These are phyloP conservation scores for Neurospora tetraspora DNA, from an alignment of 495 filamentous ascomycete species.

Conservation along the genomic window DNA sequence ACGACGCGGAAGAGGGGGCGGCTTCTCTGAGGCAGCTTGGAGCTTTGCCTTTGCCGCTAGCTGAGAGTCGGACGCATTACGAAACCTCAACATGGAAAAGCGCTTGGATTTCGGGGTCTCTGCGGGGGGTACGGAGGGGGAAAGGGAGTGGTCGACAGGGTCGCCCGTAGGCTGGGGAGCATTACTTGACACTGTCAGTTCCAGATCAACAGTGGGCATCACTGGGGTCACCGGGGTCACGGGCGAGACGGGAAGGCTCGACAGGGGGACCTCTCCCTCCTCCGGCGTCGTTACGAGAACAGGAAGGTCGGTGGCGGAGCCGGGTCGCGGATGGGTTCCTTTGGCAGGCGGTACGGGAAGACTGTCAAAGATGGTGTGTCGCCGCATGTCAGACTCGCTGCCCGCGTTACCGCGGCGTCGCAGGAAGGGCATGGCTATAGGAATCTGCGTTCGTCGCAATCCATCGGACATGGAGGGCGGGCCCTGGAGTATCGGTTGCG, in stretches of 20 bases:
- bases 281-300: conserved; percentile 13
- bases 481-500: not conserved
- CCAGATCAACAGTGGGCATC: not conserved
- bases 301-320: conserved; percentile 15
- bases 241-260: conserved; percentile 9
- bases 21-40: conserved; percentile 46
- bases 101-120: conserved; percentile 50
- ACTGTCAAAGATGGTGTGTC: conserved; percentile 30
- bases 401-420: conserved; percentile 40
- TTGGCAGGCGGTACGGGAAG: conserved; percentile 18
- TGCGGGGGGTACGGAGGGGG: conserved; percentile 30
- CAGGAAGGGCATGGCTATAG: conserved; percentile 39
- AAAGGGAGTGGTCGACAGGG: conserved; percentile 21
- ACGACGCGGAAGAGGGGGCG: conserved; percentile 68
- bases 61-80: conserved; percentile 91
- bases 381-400: conserved; percentile 41
- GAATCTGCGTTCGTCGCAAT: conserved; percentile 29
- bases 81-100: conserved; percentile 83
- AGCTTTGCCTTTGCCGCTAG: conserved; percentile 69
- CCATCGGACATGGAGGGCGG: conserved; percentile 17
- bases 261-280: conserved; percentile 5
- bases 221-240: not conserved
- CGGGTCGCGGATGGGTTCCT: conserved; percentile 11
- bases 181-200: conserved; percentile 5
- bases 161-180: conserved; percentile 18